Evolutionary conservation across 257 asterid genomes (phyloP), one percentile per base, ranked within the genome.

Genomic region (Nicotiana noctiflora): DNA sequence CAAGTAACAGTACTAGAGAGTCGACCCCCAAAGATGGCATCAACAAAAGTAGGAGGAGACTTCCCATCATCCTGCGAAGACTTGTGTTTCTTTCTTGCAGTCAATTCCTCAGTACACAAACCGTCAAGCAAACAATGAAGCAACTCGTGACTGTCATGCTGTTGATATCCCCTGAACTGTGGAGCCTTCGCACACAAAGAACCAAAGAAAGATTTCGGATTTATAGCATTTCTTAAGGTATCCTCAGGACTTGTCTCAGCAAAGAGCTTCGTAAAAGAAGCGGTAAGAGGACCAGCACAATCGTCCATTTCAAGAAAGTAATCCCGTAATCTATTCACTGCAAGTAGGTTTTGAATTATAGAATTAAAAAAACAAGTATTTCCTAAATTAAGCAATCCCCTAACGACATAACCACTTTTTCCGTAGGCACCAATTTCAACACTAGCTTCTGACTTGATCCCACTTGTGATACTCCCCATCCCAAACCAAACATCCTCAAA

Each of bases 331-430:
- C 78, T 83, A 72, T 85, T 80, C 52, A 95, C 72, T 46, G 97
- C 97, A 19, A 95, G 85, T 79, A 95, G 83, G 85, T 91, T 93
- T 88, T 95, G 98, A 90, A 90, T 81, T 56, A 92, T 82, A 3
- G 98, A 93, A 88, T 95, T 95, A 76, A 95, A 93, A 89, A 95
- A 95, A 86, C 99, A 95, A 2, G 99, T 91, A 85, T 95, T 95
- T 79, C 99, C 99, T 88, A 95, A 84, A 92, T 95, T 95, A 83
- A 88, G 76, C 83, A 95, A 86, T 65, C 99, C 99, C 89, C 92
- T 90, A 53, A 92, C 84, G 15, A 81, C 75, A 87, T 87, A 86
- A 32, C 86, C 83, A 66, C 79, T 65, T 64, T 63, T 85, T 15
- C 74, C 85, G 87, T 83, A 83, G n/a, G 82, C 82, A 53, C 72